Percentiles rank a stretch among this genome's conserved stretches.
phyloP scores from a whole-genome alignment of 2,329 filamentous ascomycete genomes.

The Aspergillus proliferans region DNA sequence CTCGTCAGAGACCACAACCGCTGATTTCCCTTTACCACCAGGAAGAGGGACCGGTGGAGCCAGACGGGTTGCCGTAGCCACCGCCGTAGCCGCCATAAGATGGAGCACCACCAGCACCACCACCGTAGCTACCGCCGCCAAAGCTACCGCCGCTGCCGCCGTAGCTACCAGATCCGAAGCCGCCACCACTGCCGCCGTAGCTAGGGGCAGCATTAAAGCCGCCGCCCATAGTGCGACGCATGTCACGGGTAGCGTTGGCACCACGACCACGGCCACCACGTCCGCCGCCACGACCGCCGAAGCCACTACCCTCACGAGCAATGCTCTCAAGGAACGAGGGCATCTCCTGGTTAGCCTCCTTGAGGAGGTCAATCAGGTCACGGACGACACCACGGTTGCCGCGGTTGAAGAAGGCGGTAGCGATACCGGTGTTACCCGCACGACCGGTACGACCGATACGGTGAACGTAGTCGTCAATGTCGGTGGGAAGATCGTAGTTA shows the following conservation, averaged over 20 bases:
- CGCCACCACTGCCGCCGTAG: slow-evolving; percentile 22
- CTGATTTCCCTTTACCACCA: slow-evolving; percentile 42
- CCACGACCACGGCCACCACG: slow-evolving; percentile 65
- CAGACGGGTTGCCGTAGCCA: slow-evolving; percentile 44
- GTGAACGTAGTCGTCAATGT: slow-evolving; percentile 98
- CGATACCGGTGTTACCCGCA: slow-evolving; percentile 97
- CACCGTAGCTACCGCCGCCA: slow-evolving; percentile 19
- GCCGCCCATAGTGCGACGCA: slow-evolving; percentile 63
- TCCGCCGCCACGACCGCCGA: slow-evolving; percentile 67
- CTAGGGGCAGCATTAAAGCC: slow-evolving; percentile 33
- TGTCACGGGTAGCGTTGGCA: slow-evolving; percentile 69
- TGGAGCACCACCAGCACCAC: neutral
- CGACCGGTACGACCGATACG: slow-evolving; percentile 99
- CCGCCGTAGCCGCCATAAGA: slow-evolving; percentile 17
- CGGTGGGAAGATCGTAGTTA: slow-evolving; percentile 98
- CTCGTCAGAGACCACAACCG: slow-evolving; percentile 35
- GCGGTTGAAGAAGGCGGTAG: slow-evolving; percentile 99
- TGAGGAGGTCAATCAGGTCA: slow-evolving; percentile 92
- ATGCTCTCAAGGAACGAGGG: slow-evolving; percentile 94
- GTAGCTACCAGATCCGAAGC: slow-evolving; percentile 25
- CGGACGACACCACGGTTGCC: slow-evolving; percentile 97
- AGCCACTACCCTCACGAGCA: slow-evolving; percentile 82
- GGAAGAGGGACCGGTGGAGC: slow-evolving; percentile 45
- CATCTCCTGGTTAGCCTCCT: slow-evolving; percentile 97
- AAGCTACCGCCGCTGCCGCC: slow-evolving; percentile 18